Percentiles rank a stretch among this genome's conserved stretches.
phyloP scores from a whole-genome alignment of 2,329 filamentous ascomycete species.

The Botrytis galanthina region DNA sequence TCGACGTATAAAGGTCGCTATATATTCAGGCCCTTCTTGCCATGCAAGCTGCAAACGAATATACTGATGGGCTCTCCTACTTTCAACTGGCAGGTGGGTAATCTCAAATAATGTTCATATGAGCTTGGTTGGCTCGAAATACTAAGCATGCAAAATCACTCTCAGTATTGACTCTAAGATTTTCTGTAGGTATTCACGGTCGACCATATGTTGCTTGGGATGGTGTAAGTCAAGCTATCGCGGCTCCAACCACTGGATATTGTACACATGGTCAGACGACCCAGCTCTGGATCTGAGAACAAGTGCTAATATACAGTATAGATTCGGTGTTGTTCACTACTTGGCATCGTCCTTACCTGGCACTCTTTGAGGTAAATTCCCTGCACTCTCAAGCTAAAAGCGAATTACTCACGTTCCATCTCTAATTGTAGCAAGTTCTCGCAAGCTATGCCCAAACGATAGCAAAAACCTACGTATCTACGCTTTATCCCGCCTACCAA shows the following conservation, averaged over 20 bases:
- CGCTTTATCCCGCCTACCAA: slow-evolving; percentile 46
- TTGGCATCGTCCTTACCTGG: slow-evolving; percentile 57
- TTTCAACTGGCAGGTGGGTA: slow-evolving; percentile 32
- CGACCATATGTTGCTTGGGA: slow-evolving; percentile 35
- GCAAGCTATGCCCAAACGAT: slow-evolving; percentile 47
- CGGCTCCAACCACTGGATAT: slow-evolving; percentile 30
- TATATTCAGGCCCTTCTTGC: slow-evolving; percentile 22
- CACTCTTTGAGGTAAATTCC: slow-evolving; percentile 52
- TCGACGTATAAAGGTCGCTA: slow-evolving; percentile 26
- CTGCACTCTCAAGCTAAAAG: background rate
- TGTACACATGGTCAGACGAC: slow-evolving; percentile 34
- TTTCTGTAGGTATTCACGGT: slow-evolving; percentile 27
- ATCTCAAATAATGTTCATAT: background rate
- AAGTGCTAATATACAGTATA: background rate
- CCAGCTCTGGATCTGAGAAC: background rate
- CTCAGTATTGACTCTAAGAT: background rate
- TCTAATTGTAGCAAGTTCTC: slow-evolving; percentile 49
- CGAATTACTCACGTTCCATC: background rate
- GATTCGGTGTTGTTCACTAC: slow-evolving; percentile 34
- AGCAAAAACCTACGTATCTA: slow-evolving; percentile 38
- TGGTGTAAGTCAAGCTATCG: slow-evolving; percentile 22
- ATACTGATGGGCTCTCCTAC: slow-evolving; percentile 27
- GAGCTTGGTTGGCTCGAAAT: background rate
- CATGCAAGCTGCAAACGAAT: slow-evolving; percentile 30
- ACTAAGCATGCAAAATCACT: background rate